Conservation (phyloP, 306 rosid genomes). For the Benincasa hispida region DNA sequence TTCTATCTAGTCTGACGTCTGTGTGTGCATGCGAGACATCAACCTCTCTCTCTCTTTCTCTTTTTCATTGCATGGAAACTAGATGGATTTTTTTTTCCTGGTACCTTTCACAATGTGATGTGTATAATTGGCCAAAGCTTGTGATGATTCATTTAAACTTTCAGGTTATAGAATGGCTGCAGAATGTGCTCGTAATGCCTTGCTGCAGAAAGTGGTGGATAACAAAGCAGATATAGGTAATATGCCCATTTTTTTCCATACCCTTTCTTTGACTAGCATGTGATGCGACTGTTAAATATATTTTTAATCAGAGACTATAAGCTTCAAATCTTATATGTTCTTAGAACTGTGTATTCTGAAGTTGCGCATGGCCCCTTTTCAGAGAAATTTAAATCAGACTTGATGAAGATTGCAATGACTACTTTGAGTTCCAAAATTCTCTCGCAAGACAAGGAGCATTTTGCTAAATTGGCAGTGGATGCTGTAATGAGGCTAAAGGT, state of each 20-base stretch:
- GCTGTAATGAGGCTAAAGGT: slow-evolving; percentile 97
- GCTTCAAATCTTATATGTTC: neutral
- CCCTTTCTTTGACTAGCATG: neutral
- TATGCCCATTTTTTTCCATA: neutral
- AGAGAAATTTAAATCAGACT: slow-evolving; percentile 79
- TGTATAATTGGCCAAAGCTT: neutral
- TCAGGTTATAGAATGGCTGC: slow-evolving; percentile 94
- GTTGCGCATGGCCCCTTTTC: slow-evolving; percentile 6
- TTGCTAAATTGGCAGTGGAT: slow-evolving; percentile 83
- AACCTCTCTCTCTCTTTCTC: neutral
- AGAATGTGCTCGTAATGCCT: slow-evolving; percentile 72
- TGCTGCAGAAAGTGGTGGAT: slow-evolving; percentile 72
- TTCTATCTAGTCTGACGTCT: neutral
- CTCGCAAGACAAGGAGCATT: slow-evolving; percentile 89
- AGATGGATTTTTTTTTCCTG: neutral
- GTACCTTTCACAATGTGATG: neutral
- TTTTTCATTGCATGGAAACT: neutral
- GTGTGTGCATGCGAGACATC: neutral
- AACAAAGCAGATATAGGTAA: slow-evolving; percentile 72
- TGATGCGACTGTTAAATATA: neutral
- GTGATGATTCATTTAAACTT: neutral
- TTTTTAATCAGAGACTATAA: neutral
- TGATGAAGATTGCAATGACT: slow-evolving; percentile 94
- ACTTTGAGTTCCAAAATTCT: slow-evolving; percentile 97
- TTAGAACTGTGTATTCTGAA: neutral